These are phyloP conservation scores for Globisporangium abappressorium DNA, from an alignment of 352 stramenopile species.

Conservation along the genomic window DNA sequence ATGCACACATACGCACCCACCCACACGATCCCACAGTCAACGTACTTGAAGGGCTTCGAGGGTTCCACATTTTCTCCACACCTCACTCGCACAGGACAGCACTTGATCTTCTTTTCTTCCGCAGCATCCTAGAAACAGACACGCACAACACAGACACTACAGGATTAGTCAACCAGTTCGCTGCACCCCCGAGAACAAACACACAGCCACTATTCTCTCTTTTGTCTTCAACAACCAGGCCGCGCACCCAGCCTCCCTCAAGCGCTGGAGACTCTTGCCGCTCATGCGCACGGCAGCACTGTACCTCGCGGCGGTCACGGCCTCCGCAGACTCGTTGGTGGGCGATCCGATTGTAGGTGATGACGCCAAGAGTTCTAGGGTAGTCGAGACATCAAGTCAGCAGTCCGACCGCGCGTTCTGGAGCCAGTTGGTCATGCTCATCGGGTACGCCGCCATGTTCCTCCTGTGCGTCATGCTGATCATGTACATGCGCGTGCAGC, in stretches of 20 bases:
- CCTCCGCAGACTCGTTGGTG: not conserved
- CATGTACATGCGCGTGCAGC: slow-evolving; percentile 26
- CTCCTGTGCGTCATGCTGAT: slow-evolving; percentile 19
- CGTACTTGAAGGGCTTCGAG: not conserved
- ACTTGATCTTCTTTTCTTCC: not conserved
- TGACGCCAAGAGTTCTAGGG: not conserved
- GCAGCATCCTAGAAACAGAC: not conserved
- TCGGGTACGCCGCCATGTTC: slow-evolving; percentile 26
- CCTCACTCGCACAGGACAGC: not conserved
- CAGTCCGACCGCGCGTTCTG: slow-evolving; percentile 1
- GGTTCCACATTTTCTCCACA: not conserved
- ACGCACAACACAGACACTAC: not conserved
- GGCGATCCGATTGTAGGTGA: not conserved
- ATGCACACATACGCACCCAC: not conserved
- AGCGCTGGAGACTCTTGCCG: not conserved
- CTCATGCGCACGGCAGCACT: not conserved
- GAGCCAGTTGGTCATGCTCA: not conserved
- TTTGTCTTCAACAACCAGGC: not conserved
- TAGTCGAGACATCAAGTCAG: not conserved
- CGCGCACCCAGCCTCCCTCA: not conserved
- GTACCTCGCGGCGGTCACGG: not conserved
- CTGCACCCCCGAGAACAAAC: not conserved
- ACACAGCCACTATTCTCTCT: not conserved
- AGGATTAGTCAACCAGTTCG: not conserved
- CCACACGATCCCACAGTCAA: not conserved